A percentile compares a stretch with the other conserved stretches of the same genome.
Evolutionary conservation across 208 protist genomes (phyloP).

Genomic region (Leishmania arabica): DNA sequence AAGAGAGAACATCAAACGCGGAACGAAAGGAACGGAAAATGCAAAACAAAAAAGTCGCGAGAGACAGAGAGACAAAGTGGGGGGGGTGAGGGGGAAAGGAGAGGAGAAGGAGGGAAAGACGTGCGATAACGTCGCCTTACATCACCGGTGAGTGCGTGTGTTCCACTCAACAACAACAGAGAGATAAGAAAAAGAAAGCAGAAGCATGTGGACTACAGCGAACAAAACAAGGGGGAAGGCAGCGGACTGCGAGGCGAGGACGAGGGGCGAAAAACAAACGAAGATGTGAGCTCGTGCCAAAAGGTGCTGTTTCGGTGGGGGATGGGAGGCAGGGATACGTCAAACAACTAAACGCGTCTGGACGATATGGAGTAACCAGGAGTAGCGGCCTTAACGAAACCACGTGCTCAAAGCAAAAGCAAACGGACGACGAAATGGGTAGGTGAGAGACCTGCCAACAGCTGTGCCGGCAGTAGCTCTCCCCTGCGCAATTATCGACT

Average conservation of each 20-base stretch:
- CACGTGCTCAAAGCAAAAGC: neutral
- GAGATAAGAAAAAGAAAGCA: constrained; percentile 8
- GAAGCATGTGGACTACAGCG: neutral
- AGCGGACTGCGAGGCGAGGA: too few species aligned
- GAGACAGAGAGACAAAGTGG: too few species aligned
- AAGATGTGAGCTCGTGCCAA: neutral
- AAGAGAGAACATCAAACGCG: neutral
- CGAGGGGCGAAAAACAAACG: neutral
- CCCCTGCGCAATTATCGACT: constrained; percentile 1
- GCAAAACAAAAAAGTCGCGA: too few species aligned
- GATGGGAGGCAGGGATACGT: neutral
- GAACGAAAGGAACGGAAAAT: too few species aligned
- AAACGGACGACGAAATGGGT: neutral
- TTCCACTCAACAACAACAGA: neutral
- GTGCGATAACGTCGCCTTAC: too few species aligned
- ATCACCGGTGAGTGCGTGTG: neutral
- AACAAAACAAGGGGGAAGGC: neutral
- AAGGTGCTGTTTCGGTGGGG: neutral
- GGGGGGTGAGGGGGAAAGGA: too few species aligned
- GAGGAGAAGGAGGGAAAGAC: too few species aligned
- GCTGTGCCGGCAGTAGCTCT: neutral
- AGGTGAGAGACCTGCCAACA: neutral
- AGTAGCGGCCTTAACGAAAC: neutral
- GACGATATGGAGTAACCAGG: neutral
- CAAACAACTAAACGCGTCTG: neutral